Evolutionary conservation across 129 eudicot species (phyloP).

Genomic region (Cynara cardunculus): DNA sequence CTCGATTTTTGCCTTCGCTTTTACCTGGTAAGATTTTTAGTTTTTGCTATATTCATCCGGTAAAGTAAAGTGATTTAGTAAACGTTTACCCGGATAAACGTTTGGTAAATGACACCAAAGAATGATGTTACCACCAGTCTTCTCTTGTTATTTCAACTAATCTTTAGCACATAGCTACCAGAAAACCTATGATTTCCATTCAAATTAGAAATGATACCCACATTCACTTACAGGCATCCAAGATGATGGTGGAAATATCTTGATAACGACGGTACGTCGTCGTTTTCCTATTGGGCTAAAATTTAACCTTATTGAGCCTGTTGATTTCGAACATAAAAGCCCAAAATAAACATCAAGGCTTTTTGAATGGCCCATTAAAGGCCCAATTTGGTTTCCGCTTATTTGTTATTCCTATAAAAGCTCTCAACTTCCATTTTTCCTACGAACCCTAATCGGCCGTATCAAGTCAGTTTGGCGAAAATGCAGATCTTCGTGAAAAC

Average conservation of each 20-base stretch:
- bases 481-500: conserved; percentile 88
- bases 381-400: neutral
- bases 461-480: conserved; percentile 12
- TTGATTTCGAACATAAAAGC: too few relatives aligned
- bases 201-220: neutral
- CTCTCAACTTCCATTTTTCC: neutral
- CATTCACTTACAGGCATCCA: neutral
- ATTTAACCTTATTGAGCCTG: too few relatives aligned
- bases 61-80: too few relatives aligned
- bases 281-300: too few relatives aligned
- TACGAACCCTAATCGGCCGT: neutral
- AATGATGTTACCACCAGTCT: conserved; percentile 86
- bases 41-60: too few relatives aligned
- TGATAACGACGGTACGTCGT: neutral
- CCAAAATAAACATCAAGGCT: neutral
- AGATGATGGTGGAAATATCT: neutral
- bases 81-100: too few relatives aligned
- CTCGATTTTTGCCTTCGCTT: too few relatives aligned
- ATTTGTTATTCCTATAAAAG: neutral
- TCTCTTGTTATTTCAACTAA: conserved; percentile 54
- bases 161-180: conserved; percentile 8
- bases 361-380: neutral
- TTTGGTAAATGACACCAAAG: too few relatives aligned
- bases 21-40: too few relatives aligned
- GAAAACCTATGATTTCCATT: neutral